These are phyloP conservation scores for Clavispora phyllophila DNA, from an alignment of 805 yeast species.

Conservation along the genomic window DNA sequence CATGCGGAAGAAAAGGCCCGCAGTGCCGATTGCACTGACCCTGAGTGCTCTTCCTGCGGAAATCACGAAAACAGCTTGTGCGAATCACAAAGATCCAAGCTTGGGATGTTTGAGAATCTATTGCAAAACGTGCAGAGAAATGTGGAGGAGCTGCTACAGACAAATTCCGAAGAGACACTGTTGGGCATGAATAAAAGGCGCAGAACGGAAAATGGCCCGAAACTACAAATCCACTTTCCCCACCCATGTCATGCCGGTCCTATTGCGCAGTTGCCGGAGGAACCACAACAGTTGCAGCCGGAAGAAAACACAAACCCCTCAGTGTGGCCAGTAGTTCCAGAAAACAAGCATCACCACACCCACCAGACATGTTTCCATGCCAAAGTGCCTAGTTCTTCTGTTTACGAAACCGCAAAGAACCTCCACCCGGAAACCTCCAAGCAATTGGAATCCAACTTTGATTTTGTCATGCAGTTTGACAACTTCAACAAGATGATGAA, in stretches of 20 bases:
- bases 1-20: not conserved
- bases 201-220: conserved; percentile 9
- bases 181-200: conserved; percentile 2
- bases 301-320: not conserved
- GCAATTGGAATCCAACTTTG: conserved; percentile 28
- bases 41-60: not conserved
- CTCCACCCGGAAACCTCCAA: conserved; percentile 1
- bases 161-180: not conserved
- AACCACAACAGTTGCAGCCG: not conserved
- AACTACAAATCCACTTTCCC: conserved; percentile 34
- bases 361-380: conserved; percentile 47
- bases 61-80: conserved; percentile 20
- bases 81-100: conserved; percentile 23
- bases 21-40: not conserved
- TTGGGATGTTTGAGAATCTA: conserved; percentile 35
- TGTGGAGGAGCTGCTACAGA: conserved; percentile 11
- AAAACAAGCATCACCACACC: conserved; percentile 16
- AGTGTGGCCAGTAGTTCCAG: conserved; percentile 1
- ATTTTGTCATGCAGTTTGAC: conserved; percentile 33
- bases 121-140: conserved; percentile 33
- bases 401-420: not conserved
- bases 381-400: conserved; percentile 23
- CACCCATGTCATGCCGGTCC: conserved; percentile 29
- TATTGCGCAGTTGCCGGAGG: not conserved
- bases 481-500: conserved; percentile 19